Base-by-base conservation (phyloP, 495 filamentous ascomycete genomes). In the Astrothelium subdiscretum region DNA sequence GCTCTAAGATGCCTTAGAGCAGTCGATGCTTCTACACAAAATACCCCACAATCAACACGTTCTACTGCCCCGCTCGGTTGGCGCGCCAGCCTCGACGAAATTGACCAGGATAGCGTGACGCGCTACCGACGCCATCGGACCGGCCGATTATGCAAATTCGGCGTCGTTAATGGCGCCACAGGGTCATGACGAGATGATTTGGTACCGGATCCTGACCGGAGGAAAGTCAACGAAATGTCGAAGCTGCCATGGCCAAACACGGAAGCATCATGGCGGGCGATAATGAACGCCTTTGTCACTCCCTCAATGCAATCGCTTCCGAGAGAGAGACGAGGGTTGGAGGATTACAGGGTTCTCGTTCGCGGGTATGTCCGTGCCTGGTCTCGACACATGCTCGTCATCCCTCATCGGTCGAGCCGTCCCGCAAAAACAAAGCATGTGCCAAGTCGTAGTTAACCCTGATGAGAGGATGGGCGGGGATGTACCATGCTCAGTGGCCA, bases 371-470 rank as follows among this genome's bases (percentile, higher is more conserved):
- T 54, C 48, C 48, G 48, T 54, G 48, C 48, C 48, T 54, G 48
- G 48, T 54, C 20, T 29, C 10, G 29, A 54, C 48, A 54, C 48
- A 54, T 54, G 48, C 48, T 29, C 48, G 48, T 54, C 48, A 54
- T 54, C 10, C 42, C 22, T 20, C 48, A 26, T 54, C 48, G 24
- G 48, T 54, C 48, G 48, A 54, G 48, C 48, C 48, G 48, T 54
- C 48, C 48, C 48, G 48, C 48, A 54, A 54, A 54, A 54, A 54
- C 48, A 29, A 54, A 54, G 48, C 48, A 54, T 54, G 48, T 54
- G 48, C 48, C 20, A 54, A 20, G 48, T 4, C 24, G 20, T 26
- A 10, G 48, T 29, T 3, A 18, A 11, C 3, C 8, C 20, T 11
- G 42, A 48, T n/a, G 42, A 48, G 20, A 15, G 5, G 24, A 29